These are phyloP conservation scores for Aspergillus bertholletiae DNA, from an alignment of 495 filamentous ascomycete genomes.

Conservation along the genomic window DNA sequence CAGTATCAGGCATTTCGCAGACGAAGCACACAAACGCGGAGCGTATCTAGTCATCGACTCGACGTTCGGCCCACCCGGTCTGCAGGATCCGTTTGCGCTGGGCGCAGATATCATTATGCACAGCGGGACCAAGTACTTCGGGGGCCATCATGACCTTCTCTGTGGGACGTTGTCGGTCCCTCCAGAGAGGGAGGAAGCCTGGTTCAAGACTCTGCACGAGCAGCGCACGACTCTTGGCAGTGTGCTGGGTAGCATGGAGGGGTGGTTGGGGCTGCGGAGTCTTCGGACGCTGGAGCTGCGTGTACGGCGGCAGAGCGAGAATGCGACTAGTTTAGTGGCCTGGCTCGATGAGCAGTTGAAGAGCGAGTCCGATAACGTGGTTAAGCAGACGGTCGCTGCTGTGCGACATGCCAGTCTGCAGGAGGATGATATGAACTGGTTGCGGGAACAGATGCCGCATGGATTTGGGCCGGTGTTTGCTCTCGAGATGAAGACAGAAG, in stretches of 20 bases:
- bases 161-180: conserved; percentile 68
- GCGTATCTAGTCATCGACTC: conserved; percentile 80
- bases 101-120: conserved; percentile 89
- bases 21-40: conserved; percentile 66
- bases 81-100: conserved; percentile 77
- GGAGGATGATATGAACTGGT: conserved; percentile 61
- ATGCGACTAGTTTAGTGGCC: conserved; percentile 59
- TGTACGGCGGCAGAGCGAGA: conserved; percentile 68
- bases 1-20: conserved; percentile 64
- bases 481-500: conserved; percentile 57
- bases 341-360: conserved; percentile 61
- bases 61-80: conserved; percentile 84
- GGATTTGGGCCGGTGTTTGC: conserved; percentile 89
- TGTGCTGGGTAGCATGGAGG: conserved; percentile 87
- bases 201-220: conserved; percentile 37
- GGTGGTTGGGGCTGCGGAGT: conserved; percentile 88
- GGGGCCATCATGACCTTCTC: conserved; percentile 88
- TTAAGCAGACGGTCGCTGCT: conserved; percentile 50
- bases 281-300: conserved; percentile 82
- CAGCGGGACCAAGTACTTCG: conserved; percentile 90
- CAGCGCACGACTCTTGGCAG: conserved; percentile 72
- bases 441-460: conserved; percentile 84
- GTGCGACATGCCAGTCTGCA: conserved; percentile 78
- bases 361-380: conserved; percentile 26
- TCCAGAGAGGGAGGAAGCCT: conserved; percentile 56